Conservation (phyloP, 805 yeast genomes). For the Monosporozyma aerobia region DNA sequence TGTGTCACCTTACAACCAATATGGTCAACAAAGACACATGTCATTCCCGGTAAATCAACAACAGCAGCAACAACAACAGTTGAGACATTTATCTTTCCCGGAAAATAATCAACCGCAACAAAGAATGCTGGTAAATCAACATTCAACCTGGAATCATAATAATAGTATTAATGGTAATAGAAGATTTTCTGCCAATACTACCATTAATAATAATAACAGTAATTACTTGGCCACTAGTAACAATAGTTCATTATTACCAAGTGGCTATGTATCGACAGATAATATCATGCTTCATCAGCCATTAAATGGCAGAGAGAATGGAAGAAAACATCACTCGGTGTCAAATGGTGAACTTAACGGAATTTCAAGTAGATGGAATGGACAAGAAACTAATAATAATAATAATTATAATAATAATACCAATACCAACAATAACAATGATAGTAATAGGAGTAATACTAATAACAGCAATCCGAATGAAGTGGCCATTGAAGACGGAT, state of each 20-base stretch:
- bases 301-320: not conserved
- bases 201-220: not conserved
- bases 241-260: not conserved
- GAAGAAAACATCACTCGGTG: not conserved
- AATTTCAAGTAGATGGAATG: not conserved
- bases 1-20: not conserved
- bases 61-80: not conserved
- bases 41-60: not conserved
- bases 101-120: not conserved
- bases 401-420: not conserved
- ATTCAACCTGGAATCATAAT: not conserved
- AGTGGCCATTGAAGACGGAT: conserved; percentile 39
- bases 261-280: not conserved
- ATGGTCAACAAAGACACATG: not conserved
- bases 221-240: not conserved
- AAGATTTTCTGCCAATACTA: not conserved
- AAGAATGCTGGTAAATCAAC: not conserved
- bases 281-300: not conserved
- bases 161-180: not conserved
- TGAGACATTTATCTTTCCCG: not conserved
- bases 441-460: not conserved
- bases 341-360: not conserved
- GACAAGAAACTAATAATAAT: not conserved
- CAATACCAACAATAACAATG: not conserved
- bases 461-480: not conserved